phyloP scores from a whole-genome alignment of 2,329 filamentous ascomycete species.

The Colletotrichum aenigma region DNA sequence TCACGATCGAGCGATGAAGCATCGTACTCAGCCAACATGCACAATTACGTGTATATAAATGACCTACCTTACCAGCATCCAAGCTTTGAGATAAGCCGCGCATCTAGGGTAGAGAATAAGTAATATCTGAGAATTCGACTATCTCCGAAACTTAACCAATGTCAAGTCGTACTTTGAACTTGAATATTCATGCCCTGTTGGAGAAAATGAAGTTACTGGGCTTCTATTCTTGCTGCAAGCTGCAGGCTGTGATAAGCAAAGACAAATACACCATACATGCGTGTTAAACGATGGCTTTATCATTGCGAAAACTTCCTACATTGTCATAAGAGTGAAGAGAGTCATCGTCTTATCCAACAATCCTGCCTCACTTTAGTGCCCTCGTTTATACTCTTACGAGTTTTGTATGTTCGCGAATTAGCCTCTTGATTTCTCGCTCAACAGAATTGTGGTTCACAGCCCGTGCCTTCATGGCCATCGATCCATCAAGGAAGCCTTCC shows the following conservation, averaged over 20 bases:
- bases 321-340: background rate
- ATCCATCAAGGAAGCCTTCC: background rate
- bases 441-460: background rate
- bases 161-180: background rate
- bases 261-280: background rate
- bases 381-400: background rate
- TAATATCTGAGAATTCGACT: background rate
- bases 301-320: background rate
- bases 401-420: background rate
- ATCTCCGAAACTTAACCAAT: background rate
- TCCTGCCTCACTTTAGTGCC: background rate
- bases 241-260: background rate
- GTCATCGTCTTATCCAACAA: background rate
- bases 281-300: background rate
- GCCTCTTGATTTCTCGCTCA: background rate
- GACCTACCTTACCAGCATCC: background rate
- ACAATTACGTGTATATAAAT: background rate
- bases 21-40: background rate
- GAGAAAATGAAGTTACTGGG: background rate
- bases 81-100: background rate
- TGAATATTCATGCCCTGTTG: background rate
- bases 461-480: background rate
- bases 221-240: background rate
- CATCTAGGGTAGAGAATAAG: background rate
- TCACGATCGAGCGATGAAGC: background rate